Conservation (phyloP, 257 asterid genomes). For the Solanum lycopersicoides region DNA sequence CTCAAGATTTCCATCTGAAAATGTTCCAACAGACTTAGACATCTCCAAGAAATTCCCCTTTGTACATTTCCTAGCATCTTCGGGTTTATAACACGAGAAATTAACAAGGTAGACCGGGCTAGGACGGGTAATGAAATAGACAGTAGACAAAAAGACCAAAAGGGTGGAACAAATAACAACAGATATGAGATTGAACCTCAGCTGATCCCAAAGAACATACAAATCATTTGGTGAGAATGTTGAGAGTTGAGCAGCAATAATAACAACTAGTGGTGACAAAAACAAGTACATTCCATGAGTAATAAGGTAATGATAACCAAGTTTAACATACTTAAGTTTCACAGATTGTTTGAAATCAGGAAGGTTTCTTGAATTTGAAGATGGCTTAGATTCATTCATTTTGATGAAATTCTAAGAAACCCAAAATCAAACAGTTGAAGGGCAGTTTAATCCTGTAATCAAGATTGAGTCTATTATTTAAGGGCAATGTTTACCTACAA, state of each 20-base stretch:
- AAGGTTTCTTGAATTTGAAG: conserved; percentile 41
- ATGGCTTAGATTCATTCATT: conserved; percentile 46
- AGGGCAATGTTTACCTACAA: background rate
- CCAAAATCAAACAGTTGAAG: background rate
- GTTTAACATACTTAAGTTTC: conserved; percentile 78
- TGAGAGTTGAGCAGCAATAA: conserved; percentile 61
- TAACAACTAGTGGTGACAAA: conserved; percentile 48
- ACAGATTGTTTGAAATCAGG: conserved; percentile 79
- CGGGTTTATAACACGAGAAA: conserved; percentile 71
- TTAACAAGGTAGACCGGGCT: conserved; percentile 68
- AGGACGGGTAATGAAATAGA: conserved; percentile 67
- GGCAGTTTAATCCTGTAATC: background rate
- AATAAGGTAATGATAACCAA: conserved; percentile 69
- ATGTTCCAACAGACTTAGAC: conserved; percentile 35
- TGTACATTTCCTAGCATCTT: conserved; percentile 52
- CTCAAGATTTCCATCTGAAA: conserved; percentile 39
- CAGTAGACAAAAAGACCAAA: conserved; percentile 54
- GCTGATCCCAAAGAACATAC: conserved; percentile 58
- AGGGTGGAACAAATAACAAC: conserved; percentile 51
- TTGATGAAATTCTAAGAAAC: background rate
- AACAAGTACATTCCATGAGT: conserved; percentile 75
- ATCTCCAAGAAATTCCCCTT: conserved; percentile 64
- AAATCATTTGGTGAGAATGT: conserved; percentile 56
- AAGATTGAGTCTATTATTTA: background rate
- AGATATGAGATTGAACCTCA: conserved; percentile 55